Percentiles rank a stretch among this genome's conserved stretches.
phyloP scores from a whole-genome alignment of 2,329 filamentous ascomycete species.

The Diplocarpon rosae region DNA sequence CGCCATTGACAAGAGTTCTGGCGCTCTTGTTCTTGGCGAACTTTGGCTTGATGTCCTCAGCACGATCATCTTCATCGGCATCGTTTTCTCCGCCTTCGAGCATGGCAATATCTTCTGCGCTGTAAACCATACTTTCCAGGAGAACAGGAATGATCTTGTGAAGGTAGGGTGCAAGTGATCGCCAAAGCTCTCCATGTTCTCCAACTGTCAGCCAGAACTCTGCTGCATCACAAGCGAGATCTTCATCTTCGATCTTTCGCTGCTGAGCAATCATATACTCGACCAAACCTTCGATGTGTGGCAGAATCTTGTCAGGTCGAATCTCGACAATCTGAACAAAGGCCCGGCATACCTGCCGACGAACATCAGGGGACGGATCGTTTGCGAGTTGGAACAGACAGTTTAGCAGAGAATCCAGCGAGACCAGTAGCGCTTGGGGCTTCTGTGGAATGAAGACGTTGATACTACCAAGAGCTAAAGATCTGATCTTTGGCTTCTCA shows the following conservation, averaged over 20 bases:
- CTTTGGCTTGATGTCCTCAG: conserved; percentile 82
- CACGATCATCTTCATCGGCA: conserved; percentile 81
- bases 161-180: conserved; percentile 66
- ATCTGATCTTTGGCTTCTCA: conserved; percentile 64
- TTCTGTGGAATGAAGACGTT: conserved; percentile 86
- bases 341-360: conserved; percentile 83
- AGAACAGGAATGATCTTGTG: conserved; percentile 80
- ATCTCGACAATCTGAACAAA: conserved; percentile 90
- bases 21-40: conserved; percentile 63
- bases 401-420: conserved; percentile 70
- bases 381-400: conserved; percentile 72
- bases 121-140: conserved; percentile 91
- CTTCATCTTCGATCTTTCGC: conserved; percentile 67
- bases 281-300: conserved; percentile 78
- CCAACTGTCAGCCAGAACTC: conserved; percentile 96
- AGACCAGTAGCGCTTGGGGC: conserved; percentile 69
- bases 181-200: conserved; percentile 73
- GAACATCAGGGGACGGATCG: conserved; percentile 70
- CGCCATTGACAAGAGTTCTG: conserved; percentile 32
- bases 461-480: conserved; percentile 70
- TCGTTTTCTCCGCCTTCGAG: conserved; percentile 79
- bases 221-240: conserved; percentile 85
- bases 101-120: conserved; percentile 80
- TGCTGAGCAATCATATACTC: conserved; percentile 92
- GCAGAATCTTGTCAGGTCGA: conserved; percentile 78